Base-by-base conservation (phyloP, 2,329 filamentous ascomycete species). In the Geosmithia putterillii region DNA sequence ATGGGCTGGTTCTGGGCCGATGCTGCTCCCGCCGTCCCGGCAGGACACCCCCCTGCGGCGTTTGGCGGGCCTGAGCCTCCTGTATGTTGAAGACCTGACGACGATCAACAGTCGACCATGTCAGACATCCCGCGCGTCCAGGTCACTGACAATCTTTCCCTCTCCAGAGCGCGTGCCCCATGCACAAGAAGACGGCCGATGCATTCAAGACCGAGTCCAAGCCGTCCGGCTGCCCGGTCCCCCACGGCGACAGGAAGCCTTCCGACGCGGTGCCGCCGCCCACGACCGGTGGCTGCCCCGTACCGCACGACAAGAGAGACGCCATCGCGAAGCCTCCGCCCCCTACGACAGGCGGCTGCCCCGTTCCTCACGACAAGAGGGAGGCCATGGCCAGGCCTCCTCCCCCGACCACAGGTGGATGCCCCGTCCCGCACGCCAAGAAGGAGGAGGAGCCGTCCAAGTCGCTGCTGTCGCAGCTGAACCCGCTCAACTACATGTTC, bases 401-500 rank as follows among this genome's bases (percentile, higher is more conserved):
- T 4, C 6, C 28, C 28, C 8, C 40, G 7, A 35, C 36, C 10
- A 23, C 38, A 10, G 14, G 17, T 5, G 54, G 51, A 23, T 66
- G 59, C 47, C 51, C 56, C 35, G 51, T 59, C 18, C 53, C 56
- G 51, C 52, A 55, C 53, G 46, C 56, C 2, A 41, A 54, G 19
- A 18, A 39, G 19, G 20, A 48, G 10, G 47, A 57, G 19, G 55
- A 63, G 36, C 56, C 67, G 48, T 53, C 63, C 35, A 62, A 64
- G 46, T 73, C 71, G 1, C 56, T 72, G 18, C 58, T 79, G 9
- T 76, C 74, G 3, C 73, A 71, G 54, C 64, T 79, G 43, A 79
- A 79, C 54, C 75, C 75, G 5, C 73, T 98, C 43, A 98, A 98
- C 69, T 95, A 90, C 71, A 98, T 98, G 90, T 94, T 94, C 61